Evolutionary conservation across 306 rosid genomes (phyloP), one percentile per base, ranked within the genome.

Genomic region (Corylus avellana): DNA sequence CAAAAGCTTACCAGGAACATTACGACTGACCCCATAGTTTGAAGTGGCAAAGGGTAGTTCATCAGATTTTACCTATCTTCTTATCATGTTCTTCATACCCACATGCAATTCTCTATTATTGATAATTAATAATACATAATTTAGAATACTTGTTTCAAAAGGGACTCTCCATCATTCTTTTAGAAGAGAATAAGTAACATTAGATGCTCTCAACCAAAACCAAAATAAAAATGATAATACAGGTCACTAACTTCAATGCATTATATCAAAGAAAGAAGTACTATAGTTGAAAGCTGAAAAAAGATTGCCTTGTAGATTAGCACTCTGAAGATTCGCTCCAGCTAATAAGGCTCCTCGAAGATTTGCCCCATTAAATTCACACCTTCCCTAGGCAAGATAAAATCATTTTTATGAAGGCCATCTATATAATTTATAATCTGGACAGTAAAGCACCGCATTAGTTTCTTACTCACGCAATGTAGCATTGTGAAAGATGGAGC

Each of bases 321-420:
- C 98, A 84, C 98, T 94, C 80, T 91, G 89, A 83, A 94, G 97
- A 85, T 79, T 86, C 47, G 97, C 89, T 75, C 97, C 97, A 62
- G 93, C 92, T 85, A 94, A 89, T 80, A 94, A 77, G 77, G 97
- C 95, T 85, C 97, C 94, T 73, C 89, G 97, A 71, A 94, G 97
- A 88, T 92, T 94, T 77, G 98, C 98, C 86, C 95, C 92, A 72
- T 90, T 94, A 89, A 94, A 94, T 74, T 92, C 98, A 89, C 98
- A 94, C 86, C 98, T 94, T 92, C 84, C 89, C 90, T 82, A 90
- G 91, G 89, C 86, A 91, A 89, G 79, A 87, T 64, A 82, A 83
- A 79, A 84, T 69, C 79, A 79, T 78, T 22, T 22, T 22, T 86
- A 84, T 82, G 84, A 84, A 74, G 77, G 81, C 48, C 75, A 12